Conservation (phyloP, 306 rosid species). For the Herpetospermum pedunculosum region DNA sequence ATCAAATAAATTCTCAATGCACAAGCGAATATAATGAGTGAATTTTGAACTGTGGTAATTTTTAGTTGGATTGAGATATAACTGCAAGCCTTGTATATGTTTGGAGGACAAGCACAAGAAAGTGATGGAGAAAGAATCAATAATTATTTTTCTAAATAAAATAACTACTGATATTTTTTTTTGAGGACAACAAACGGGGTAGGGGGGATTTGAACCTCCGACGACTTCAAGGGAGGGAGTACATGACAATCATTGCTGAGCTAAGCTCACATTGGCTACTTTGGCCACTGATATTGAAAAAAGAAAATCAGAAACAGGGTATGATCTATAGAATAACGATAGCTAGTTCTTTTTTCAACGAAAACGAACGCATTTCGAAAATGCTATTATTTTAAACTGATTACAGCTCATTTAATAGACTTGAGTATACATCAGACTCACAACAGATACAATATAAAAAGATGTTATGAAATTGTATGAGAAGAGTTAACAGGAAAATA, state of each 20-base stretch:
- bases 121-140: not conserved
- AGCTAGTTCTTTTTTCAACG: not conserved
- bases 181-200: too few relatives aligned
- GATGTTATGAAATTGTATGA: not conserved
- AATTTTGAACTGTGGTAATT: not conserved
- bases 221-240: too few relatives aligned
- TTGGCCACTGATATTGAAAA: not conserved
- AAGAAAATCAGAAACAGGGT: not conserved
- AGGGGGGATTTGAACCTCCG: too few relatives aligned
- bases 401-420: not conserved
- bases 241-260: too few relatives aligned
- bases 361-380: not conserved
- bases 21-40: not conserved
- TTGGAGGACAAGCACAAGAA: not conserved
- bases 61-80: not conserved
- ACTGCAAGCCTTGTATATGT: not conserved
- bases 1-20: not conserved
- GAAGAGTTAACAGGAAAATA: not conserved
- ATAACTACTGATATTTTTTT: too few relatives aligned
- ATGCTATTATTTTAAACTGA: not conserved
- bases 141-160: not conserved
- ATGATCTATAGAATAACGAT: not conserved
- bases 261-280: too few relatives aligned
- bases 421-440: not conserved
- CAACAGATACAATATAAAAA: not conserved